Evolutionary conservation across 2,329 filamentous ascomycete species (phyloP).

Genomic region (Neonectria hederae): DNA sequence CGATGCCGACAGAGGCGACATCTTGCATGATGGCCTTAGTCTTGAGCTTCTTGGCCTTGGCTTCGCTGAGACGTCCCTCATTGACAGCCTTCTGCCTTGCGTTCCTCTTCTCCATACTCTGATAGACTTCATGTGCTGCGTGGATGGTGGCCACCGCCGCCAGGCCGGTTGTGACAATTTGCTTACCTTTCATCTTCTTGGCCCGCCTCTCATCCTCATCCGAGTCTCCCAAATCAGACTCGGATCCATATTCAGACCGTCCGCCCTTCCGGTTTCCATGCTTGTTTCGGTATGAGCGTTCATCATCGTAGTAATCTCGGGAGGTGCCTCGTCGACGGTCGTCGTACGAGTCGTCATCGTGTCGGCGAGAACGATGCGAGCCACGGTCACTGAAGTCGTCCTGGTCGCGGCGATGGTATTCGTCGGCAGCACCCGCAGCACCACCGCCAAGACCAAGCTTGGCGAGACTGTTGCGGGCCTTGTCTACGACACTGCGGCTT

Average conservation of each 20-base stretch:
- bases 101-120: slow-evolving; percentile 66
- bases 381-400: slow-evolving; percentile 57
- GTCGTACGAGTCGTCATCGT: slow-evolving; percentile 58
- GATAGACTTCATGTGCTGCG: slow-evolving; percentile 67
- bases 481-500: slow-evolving; percentile 73
- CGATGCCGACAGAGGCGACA: slow-evolving; percentile 67
- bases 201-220: slow-evolving; percentile 64
- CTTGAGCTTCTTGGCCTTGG: slow-evolving; percentile 66
- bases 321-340: slow-evolving; percentile 53
- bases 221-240: slow-evolving; percentile 66
- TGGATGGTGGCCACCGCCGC: slow-evolving; percentile 69
- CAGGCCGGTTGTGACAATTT: slow-evolving; percentile 65
- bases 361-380: slow-evolving; percentile 51
- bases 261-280: slow-evolving; percentile 52
- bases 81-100: slow-evolving; percentile 62
- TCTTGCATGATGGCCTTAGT: slow-evolving; percentile 66
- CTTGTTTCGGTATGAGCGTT: slow-evolving; percentile 54
- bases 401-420: slow-evolving; percentile 52
- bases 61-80: slow-evolving; percentile 60
- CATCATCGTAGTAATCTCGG: slow-evolving; percentile 58
- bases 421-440: slow-evolving; percentile 50
- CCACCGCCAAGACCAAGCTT: slow-evolving; percentile 68
- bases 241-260: slow-evolving; percentile 60
- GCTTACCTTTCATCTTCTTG: slow-evolving; percentile 70
- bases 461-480: slow-evolving; percentile 68